Evolutionary conservation across 169 alveolate genomes (phyloP).

Genomic region (Cryptosporidium ryanae): DNA sequence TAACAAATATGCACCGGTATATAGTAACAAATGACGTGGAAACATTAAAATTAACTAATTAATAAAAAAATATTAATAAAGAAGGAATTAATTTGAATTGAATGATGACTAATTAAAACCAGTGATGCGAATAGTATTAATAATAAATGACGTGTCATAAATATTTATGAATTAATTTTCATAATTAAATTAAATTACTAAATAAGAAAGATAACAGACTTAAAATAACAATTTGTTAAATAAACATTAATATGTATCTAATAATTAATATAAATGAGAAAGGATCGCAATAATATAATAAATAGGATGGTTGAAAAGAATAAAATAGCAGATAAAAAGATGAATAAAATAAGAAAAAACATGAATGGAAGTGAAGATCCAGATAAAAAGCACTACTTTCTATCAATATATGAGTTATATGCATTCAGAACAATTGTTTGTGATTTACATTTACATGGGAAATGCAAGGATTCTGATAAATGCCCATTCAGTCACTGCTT

Average conservation of each 20-base stretch:
- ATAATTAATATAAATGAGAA: constrained; percentile 21
- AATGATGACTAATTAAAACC: too few species aligned
- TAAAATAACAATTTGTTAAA: too few species aligned
- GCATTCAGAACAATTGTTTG: constrained; percentile 86
- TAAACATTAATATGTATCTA: neutral
- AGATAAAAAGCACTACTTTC: constrained; percentile 50
- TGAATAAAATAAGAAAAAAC: neutral
- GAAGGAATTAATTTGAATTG: too few species aligned
- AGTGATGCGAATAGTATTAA: neutral
- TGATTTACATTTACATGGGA: constrained; percentile 83
- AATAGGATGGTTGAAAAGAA: neutral
- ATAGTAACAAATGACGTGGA: constrained; percentile 12
- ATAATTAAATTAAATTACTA: neutral
- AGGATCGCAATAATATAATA: constrained; percentile 17
- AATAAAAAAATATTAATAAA: too few species aligned
- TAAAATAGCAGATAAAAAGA: constrained; percentile 1
- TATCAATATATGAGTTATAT: constrained; percentile 81
- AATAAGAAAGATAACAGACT: too few species aligned
- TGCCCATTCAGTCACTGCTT: constrained; percentile 89
- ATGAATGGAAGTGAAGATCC: constrained; percentile 45
- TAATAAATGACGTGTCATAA: constrained; percentile 43
- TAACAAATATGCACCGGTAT: neutral
- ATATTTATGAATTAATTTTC: neutral
- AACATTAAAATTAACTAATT: constrained; percentile 1
- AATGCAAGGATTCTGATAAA: constrained; percentile 85